Percentiles rank a stretch among this genome's conserved stretches.
Evolutionary conservation across 306 rosid genomes (phyloP).

Genomic region (Styphnolobium japonicum): DNA sequence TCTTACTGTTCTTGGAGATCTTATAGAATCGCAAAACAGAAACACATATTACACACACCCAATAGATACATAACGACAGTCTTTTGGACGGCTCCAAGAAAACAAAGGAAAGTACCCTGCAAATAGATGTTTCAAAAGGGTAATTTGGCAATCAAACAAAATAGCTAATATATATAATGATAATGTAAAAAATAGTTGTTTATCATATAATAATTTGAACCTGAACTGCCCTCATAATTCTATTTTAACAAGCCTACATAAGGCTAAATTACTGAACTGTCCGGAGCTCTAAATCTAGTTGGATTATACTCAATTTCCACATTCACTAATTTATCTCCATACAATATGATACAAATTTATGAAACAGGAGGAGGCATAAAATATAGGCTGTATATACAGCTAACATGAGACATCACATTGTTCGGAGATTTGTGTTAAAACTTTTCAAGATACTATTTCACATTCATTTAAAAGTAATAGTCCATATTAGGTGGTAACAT

Average conservation of each 20-base stretch:
- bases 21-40: conserved; percentile 81
- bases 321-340: not conserved
- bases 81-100: conserved; percentile 84
- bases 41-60: conserved; percentile 63
- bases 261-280: conserved; percentile 16
- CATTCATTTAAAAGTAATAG: not conserved
- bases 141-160: conserved; percentile 15
- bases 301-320: conserved; percentile 4
- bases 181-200: not conserved
- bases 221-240: not conserved
- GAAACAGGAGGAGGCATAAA: not conserved
- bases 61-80: conserved; percentile 70
- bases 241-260: not conserved
- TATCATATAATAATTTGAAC: not conserved
- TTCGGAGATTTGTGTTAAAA: not conserved
- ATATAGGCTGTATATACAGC: not conserved
- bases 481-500: not conserved
- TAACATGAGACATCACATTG: not conserved
- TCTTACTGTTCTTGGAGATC: conserved; percentile 87
- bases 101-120: conserved; percentile 88
- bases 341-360: not conserved
- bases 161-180: conserved; percentile 12
- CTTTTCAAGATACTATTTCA: not conserved
- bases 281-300: conserved; percentile 1
- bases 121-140: conserved; percentile 25